Conservation (phyloP, 306 rosid genomes). For the Citrullus mucosospermus region DNA sequence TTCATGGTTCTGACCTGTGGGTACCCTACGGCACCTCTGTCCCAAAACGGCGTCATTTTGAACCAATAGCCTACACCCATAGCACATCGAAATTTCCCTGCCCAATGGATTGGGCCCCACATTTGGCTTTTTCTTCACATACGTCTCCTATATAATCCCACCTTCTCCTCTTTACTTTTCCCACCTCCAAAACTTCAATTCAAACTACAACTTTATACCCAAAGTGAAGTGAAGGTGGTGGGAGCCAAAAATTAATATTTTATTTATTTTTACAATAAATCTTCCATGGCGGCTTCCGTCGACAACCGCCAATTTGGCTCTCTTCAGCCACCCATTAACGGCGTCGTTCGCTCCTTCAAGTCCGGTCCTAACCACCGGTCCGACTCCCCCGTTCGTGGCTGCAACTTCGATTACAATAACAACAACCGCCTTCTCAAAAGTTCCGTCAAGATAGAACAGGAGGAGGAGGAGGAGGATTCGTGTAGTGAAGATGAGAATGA, state of each 20-base stretch:
- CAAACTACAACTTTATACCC: not conserved
- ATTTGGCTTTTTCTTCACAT: not conserved
- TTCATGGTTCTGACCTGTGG: not conserved
- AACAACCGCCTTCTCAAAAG: slow-evolving; percentile 1
- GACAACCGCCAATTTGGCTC: slow-evolving; percentile 31
- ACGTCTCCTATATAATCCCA: not conserved
- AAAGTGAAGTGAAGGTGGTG: not conserved
- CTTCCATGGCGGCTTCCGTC: slow-evolving; percentile 54
- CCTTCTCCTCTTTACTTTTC: not conserved
- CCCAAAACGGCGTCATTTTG: not conserved
- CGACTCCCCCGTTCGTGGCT: slow-evolving; percentile 17
- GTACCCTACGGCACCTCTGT: not conserved
- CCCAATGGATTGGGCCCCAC: not conserved
- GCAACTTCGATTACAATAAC: not conserved
- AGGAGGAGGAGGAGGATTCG: slow-evolving; percentile 8
- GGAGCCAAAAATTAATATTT: too few species aligned
- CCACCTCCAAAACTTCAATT: not conserved
- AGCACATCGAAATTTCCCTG: not conserved
- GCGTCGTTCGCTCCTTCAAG: slow-evolving; percentile 28
- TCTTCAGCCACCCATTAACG: slow-evolving; percentile 21
- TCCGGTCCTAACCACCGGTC: slow-evolving; percentile 12
- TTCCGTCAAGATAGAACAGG: not conserved
- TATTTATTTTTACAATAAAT: too few species aligned
- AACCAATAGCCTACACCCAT: not conserved
- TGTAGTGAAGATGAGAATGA: slow-evolving; percentile 31